Evolutionary conservation across 306 rosid species (phyloP).

Genomic region (Senna tora): DNA sequence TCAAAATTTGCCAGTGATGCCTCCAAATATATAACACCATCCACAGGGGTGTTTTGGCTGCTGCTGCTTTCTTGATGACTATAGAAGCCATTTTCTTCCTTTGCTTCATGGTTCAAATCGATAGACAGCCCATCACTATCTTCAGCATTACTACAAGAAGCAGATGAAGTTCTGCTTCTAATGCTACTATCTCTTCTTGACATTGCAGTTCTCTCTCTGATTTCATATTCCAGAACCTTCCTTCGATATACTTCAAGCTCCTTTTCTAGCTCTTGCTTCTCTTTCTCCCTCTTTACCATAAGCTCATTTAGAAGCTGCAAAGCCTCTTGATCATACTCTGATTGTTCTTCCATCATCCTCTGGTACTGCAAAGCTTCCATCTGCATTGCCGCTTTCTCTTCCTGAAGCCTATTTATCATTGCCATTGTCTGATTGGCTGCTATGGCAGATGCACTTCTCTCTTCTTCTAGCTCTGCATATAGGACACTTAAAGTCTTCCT

Average conservation of each 20-base stretch:
- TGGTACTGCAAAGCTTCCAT: conserved; percentile 99
- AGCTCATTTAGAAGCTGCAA: conserved; percentile 91
- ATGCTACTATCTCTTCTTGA: conserved; percentile 60
- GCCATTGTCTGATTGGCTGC: conserved; percentile 99
- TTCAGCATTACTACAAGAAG: conserved; percentile 76
- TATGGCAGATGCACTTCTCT: conserved; percentile 93
- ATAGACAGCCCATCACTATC: conserved; percentile 82
- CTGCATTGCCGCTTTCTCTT: conserved; percentile 97
- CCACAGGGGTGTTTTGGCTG: conserved; percentile 72
- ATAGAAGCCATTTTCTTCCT: conserved; percentile 63
- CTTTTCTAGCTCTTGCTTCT: conserved; percentile 84
- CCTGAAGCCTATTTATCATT: conserved; percentile 96
- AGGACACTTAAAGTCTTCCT: conserved; percentile 71
- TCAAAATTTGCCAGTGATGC: conserved; percentile 81
- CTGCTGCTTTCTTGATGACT: conserved; percentile 60
- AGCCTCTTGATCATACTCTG: conserved; percentile 96
- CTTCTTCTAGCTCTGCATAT: conserved; percentile 91
- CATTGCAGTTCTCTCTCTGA: conserved; percentile 61
- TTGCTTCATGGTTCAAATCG: conserved; percentile 65
- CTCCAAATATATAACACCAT: conserved; percentile 73
- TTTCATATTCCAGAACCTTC: conserved; percentile 78
- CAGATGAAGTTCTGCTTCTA: conserved; percentile 77
- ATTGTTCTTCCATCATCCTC: conserved; percentile 98
- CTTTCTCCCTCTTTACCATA: conserved; percentile 84
- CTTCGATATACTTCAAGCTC: conserved; percentile 73